Evolutionary conservation across 208 protist species (phyloP).

Genomic region (Leishmania tarentolae): DNA sequence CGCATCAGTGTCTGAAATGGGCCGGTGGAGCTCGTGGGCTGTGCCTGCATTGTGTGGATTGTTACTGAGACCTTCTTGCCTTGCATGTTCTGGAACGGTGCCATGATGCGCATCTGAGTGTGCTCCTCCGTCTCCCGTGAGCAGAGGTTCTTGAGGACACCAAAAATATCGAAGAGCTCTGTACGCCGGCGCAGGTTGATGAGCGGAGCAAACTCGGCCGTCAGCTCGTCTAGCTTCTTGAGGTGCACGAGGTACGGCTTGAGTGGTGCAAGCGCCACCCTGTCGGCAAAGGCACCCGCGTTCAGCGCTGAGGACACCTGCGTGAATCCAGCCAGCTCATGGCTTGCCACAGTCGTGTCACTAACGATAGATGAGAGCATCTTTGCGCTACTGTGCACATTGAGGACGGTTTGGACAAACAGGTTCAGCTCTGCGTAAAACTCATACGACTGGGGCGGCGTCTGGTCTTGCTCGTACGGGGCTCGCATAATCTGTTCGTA

Average conservation of each 20-base stretch:
- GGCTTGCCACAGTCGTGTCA: slow-evolving; percentile 39
- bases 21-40: slow-evolving; percentile 56
- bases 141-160: slow-evolving; percentile 80
- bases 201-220: slow-evolving; percentile 67
- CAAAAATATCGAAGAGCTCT: slow-evolving; percentile 84
- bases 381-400: slow-evolving; percentile 21
- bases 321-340: slow-evolving; percentile 73
- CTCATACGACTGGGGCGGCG: slow-evolving; percentile 47
- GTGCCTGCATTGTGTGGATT: slow-evolving; percentile 87
- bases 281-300: slow-evolving; percentile 52
- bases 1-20: slow-evolving; percentile 73
- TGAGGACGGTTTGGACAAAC: slow-evolving; percentile 57
- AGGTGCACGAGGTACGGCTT: slow-evolving; percentile 70
- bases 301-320: slow-evolving; percentile 57
- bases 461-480: slow-evolving; percentile 30
- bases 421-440: slow-evolving; percentile 87
- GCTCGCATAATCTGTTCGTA: slow-evolving; percentile 52
- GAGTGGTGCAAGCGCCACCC: slow-evolving; percentile 57
- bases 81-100: slow-evolving; percentile 68
- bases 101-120: slow-evolving; percentile 83
- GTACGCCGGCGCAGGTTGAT: slow-evolving; percentile 75
- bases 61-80: slow-evolving; percentile 77
- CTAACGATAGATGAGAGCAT: slow-evolving; percentile 15
- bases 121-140: slow-evolving; percentile 65
- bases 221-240: slow-evolving; percentile 76